phyloP scores from a whole-genome alignment of 768 basidiomycete species.

The Gloeopeniophorella convolvens region DNA sequence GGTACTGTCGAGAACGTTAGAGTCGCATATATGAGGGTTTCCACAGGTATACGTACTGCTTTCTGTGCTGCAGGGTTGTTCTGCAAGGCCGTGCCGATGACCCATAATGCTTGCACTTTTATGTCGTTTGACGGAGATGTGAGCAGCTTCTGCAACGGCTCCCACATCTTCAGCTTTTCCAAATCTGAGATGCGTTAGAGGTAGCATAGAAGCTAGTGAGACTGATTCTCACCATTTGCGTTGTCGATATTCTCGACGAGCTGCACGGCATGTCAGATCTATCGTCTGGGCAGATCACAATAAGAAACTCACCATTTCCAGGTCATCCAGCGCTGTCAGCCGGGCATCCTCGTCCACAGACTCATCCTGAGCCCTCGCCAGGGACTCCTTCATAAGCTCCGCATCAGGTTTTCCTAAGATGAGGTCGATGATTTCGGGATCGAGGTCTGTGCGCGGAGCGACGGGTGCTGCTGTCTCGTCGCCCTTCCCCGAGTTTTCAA shows the following conservation, averaged over 20 bases:
- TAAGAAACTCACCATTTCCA: slow-evolving; percentile 66
- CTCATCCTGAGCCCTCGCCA: slow-evolving; percentile 56
- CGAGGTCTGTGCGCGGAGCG: slow-evolving; percentile 47
- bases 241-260: slow-evolving; percentile 87
- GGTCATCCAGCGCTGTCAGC: slow-evolving; percentile 67
- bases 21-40: no score
- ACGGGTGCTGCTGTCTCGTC: slow-evolving; percentile 26
- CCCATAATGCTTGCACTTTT: slow-evolving; percentile 70
- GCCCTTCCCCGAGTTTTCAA: slow-evolving; percentile 55
- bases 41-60: slow-evolving; percentile 43
- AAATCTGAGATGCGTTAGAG: slow-evolving; percentile 63
- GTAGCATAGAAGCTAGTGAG: not conserved
- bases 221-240: slow-evolving; percentile 59
- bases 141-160: slow-evolving; percentile 61
- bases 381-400: slow-evolving; percentile 75
- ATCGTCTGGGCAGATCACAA: not conserved
- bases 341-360: slow-evolving; percentile 49
- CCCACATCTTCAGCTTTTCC: slow-evolving; percentile 71
- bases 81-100: slow-evolving; percentile 82
- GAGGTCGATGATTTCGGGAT: slow-evolving; percentile 78
- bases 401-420: slow-evolving; percentile 84
- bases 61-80: slow-evolving; percentile 84
- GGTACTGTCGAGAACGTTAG: no score
- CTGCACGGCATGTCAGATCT: slow-evolving; percentile 33
- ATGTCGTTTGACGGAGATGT: slow-evolving; percentile 53